Evolutionary conservation across 2,329 filamentous ascomycete species (phyloP), one percentile per base, ranked within the genome.

Genomic region (Aspergillus flavus): DNA sequence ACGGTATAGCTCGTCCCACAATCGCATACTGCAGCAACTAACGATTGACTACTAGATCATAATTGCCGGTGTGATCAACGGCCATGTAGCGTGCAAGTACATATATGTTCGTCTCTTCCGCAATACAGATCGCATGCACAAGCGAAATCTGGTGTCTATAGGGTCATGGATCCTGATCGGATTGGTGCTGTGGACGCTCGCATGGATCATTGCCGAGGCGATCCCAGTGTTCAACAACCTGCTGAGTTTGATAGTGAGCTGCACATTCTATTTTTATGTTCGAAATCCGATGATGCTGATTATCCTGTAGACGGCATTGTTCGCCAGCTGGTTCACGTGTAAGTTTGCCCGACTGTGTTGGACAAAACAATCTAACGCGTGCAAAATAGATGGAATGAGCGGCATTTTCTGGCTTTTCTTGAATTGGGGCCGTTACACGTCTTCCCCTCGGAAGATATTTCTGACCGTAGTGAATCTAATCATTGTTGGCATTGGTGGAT

Each of bases 31-130:
- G 32, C 57, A 6, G 45, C 21, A 26, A 23, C 55, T 63, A 52
- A 65, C 30, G 10, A 19, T 41, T 21, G 14, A 19, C 11, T 16
- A 23, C 10, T 34, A 69, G 72, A 91, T 91, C 62, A 78, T 91
- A 28, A 85, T 91, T 55, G 87, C 88, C 0, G 89, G 88, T 43
- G 87, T 90, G 14, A 87, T 91, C 63, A 88, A 89, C 69, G 87
- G 84, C 9, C 85, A 88, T 62, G 86, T 91, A 1, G 87, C 86
- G 1, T 81, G 80, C 50, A 89, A 89, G 71, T 88, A 88, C 66
- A 79, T 90, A 61, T 91, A 89, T 70, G 78, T 86, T 1, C 84
- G 88, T n/a, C 71, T 88, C 9, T 90, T 89, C 77, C 79, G 81
- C 19, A 83, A 85, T 65, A 87, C 84, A 9, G 81, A 84, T 67